Evolutionary conservation across 2,329 filamentous ascomycete genomes (phyloP).

Genomic region (Immersiporthe knoxdaviesiana): DNA sequence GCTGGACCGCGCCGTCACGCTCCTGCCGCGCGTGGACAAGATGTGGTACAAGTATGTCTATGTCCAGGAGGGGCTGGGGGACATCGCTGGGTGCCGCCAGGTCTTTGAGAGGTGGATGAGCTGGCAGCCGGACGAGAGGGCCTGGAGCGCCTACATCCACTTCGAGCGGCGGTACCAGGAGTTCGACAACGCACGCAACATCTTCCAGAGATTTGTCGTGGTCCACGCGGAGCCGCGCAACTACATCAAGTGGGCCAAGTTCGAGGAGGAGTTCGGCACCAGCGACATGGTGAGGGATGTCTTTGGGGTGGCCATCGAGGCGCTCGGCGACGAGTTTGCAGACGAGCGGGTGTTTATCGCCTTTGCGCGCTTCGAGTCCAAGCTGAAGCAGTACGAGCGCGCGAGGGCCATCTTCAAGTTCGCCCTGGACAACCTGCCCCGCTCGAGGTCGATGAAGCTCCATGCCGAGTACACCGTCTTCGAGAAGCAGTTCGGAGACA

Average conservation of each 20-base stretch:
- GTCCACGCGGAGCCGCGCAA: slow-evolving; percentile 94
- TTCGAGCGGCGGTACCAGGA: slow-evolving; percentile 94
- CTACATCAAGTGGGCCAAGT: slow-evolving; percentile 98
- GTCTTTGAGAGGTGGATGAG: slow-evolving; percentile 98
- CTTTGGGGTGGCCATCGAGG: slow-evolving; percentile 85
- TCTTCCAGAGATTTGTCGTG: slow-evolving; percentile 87
- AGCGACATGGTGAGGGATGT: slow-evolving; percentile 91
- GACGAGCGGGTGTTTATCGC: slow-evolving; percentile 95
- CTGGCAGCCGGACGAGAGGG: slow-evolving; percentile 95
- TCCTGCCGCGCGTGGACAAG: slow-evolving; percentile 89
- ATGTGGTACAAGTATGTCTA: slow-evolving; percentile 99
- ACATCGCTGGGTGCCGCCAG: slow-evolving; percentile 87
- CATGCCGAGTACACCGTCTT: slow-evolving; percentile 97
- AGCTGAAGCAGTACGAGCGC: slow-evolving; percentile 92
- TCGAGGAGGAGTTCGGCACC: slow-evolving; percentile 94
- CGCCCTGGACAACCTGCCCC: slow-evolving; percentile 85
- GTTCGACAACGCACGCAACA: slow-evolving; percentile 83
- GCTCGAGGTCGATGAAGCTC: slow-evolving; percentile 80
- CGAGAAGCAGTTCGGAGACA: slow-evolving; percentile 96
- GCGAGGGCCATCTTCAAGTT: slow-evolving; percentile 96
- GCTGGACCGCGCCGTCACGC: slow-evolving; percentile 90
- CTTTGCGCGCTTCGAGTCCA: slow-evolving; percentile 93
- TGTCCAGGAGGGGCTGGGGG: slow-evolving; percentile 97
- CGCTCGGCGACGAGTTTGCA: slow-evolving; percentile 90
- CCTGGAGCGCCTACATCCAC: slow-evolving; percentile 96